Percentiles rank a stretch among this genome's conserved stretches.
phyloP scores from a whole-genome alignment of 768 basidiomycete genomes.

The Inosperma sp. region DNA sequence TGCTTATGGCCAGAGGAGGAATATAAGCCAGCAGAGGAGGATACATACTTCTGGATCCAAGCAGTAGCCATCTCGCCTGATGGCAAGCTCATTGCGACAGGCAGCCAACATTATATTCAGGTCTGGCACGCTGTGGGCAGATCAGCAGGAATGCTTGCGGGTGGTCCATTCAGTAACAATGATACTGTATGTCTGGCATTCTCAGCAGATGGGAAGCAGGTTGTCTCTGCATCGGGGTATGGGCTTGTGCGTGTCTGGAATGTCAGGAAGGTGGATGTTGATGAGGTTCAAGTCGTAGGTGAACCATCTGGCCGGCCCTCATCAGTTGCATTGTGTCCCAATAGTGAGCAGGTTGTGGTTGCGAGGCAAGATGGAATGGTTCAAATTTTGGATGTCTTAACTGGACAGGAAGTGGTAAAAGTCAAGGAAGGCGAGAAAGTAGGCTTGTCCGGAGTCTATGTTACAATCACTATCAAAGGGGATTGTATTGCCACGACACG shows the following conservation, averaged over 20 bases:
- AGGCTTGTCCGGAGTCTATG: neutral
- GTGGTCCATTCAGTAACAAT: conserved; percentile 1
- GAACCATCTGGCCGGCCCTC: neutral
- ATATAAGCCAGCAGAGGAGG: neutral
- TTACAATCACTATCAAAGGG: conserved; percentile 3
- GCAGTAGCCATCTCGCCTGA: neutral
- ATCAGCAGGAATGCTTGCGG: neutral
- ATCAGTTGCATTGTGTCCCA: neutral
- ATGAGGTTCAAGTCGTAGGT: neutral
- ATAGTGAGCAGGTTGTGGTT: neutral
- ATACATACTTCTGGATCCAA: neutral
- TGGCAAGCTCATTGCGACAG: neutral
- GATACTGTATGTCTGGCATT: neutral
- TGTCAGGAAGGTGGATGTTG: neutral
- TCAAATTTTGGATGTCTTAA: neutral
- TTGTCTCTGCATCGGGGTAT: neutral
- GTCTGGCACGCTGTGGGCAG: neutral
- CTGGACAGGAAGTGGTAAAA: neutral
- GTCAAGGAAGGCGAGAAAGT: neutral
- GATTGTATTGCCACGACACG: neutral
- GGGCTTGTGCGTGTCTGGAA: neutral
- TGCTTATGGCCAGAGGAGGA: neutral
- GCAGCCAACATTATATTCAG: neutral
- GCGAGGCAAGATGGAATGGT: neutral
- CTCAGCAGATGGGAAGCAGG: neutral